Conservation (phyloP, 2,329 filamentous ascomycete genomes). For the Neofusicoccum ribis region DNA sequence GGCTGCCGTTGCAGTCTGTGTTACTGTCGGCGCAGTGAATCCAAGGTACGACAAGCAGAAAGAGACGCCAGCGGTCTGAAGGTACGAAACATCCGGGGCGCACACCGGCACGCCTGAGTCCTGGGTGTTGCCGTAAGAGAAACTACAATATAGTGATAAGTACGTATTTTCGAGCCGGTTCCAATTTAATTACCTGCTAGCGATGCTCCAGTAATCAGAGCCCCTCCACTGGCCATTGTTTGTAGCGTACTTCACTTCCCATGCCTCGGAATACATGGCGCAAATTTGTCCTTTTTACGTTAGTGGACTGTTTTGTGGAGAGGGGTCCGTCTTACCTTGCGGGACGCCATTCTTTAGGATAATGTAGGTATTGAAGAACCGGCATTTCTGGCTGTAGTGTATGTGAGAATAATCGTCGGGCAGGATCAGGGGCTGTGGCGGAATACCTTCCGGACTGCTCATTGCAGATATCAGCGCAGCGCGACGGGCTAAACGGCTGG, state of each 20-base stretch:
- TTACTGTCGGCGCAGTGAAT: too few species aligned
- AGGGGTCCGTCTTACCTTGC: neutral
- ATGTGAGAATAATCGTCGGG: neutral
- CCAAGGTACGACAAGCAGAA: too few species aligned
- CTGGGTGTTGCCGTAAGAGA: too few species aligned
- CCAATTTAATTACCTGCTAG: neutral
- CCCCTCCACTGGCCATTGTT: neutral
- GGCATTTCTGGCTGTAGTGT: neutral
- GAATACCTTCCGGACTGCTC: neutral
- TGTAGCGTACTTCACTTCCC: neutral
- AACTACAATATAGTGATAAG: too few species aligned
- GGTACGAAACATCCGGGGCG: too few species aligned
- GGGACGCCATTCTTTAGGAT: neutral
- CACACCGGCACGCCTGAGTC: too few species aligned
- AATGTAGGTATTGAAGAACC: neutral
- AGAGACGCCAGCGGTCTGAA: too few species aligned
- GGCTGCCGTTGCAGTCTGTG: too few species aligned
- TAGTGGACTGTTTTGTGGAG: neutral
- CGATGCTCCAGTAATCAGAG: neutral
- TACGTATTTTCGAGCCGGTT: too few species aligned
- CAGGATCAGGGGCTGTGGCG: neutral
- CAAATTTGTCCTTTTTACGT: constrained; percentile 25
- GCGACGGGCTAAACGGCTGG: constrained; percentile 29
- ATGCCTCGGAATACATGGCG: neutral
- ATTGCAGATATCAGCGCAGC: constrained; percentile 31